These are phyloP conservation scores for Phaeotremella fagi DNA, from an alignment of 768 basidiomycete species.

Conservation along the genomic window DNA sequence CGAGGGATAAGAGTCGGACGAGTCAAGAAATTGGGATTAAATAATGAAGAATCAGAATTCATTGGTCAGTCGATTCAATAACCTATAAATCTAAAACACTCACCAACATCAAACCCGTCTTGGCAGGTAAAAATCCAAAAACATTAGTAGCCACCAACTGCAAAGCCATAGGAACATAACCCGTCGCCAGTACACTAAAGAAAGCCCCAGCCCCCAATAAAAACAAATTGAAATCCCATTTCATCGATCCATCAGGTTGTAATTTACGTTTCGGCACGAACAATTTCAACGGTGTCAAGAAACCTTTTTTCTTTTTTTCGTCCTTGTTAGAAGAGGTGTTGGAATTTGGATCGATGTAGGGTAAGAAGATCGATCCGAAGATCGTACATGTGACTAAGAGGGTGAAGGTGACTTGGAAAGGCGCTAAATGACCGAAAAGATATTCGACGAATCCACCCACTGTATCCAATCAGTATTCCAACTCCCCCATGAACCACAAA, in stretches of 20 bases:
- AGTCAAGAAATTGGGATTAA: neutral
- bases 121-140: constrained; percentile 38
- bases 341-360: constrained; percentile 38
- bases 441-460: constrained; percentile 26
- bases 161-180: constrained; percentile 38
- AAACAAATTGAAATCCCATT: constrained; percentile 25
- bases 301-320: constrained; percentile 11
- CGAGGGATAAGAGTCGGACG: too few relatives aligned
- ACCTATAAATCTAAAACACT: constrained; percentile 15
- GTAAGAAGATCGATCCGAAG: constrained; percentile 37
- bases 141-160: constrained; percentile 42
- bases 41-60: neutral
- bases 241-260: constrained; percentile 5
- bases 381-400: constrained; percentile 36
- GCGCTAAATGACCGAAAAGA: constrained; percentile 28
- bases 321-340: neutral
- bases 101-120: constrained; percentile 30
- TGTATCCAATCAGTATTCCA: neutral
- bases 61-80: too few relatives aligned
- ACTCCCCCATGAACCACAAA: neutral
- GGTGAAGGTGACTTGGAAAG: constrained; percentile 39
- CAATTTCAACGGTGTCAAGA: constrained; percentile 36
- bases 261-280: constrained; percentile 29
- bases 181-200: constrained; percentile 40
- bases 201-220: constrained; percentile 40